Evolutionary conservation across 2,329 filamentous ascomycete species (phyloP), one percentile per base, ranked within the genome.

Genomic region (Penicillium oxalicum): DNA sequence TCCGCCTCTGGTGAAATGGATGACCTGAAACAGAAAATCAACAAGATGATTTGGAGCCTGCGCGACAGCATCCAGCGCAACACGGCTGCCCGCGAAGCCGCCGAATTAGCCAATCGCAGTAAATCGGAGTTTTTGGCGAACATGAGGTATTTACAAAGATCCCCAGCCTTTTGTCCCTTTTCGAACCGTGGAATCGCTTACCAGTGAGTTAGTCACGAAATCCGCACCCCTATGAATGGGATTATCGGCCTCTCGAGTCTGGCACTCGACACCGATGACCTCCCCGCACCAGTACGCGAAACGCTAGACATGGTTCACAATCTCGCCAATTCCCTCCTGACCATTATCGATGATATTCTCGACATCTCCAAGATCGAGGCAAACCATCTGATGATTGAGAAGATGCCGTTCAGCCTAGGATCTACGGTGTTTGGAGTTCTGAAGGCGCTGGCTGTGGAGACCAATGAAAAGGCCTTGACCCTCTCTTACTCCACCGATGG

Each of bases 281-380:
- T 96, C 45, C 94, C 89, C 26, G 86, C 89, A 62, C 91, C 94
- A 62, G 91, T 95, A 64, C 83, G 91, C 59, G 91, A 96, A 71
- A 96, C 95, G 87, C 75, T 96, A 65, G 95, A 95, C 59, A 95
- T 95, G 65, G 91, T 96, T 56, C 91, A 95, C 71, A 93, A 93
- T 63, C 77, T 96, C 56, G 91, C 90, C 57, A 95, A 95, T 71
- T 95, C 90, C 69, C 75, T 96, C 57, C 74, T 96, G 62, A 96
- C 90, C 39, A 96, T 96, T 60, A 96, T 96, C 62, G 91, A 96
- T 66, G 79, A 82, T 54, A 82, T 83, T 54, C 71, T 82, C 47
- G 81, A 83, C 60, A 82, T 83, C 55, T 81, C 78, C 38, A 83
- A 83, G 69, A 83, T 96, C 58, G 91, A 96, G 70, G 91, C 91